Percentiles rank a stretch among this genome's conserved stretches.
Conservation (phyloP, 2,329 filamentous ascomycete species). For the Teratosphaeria nubilosa region DNA sequence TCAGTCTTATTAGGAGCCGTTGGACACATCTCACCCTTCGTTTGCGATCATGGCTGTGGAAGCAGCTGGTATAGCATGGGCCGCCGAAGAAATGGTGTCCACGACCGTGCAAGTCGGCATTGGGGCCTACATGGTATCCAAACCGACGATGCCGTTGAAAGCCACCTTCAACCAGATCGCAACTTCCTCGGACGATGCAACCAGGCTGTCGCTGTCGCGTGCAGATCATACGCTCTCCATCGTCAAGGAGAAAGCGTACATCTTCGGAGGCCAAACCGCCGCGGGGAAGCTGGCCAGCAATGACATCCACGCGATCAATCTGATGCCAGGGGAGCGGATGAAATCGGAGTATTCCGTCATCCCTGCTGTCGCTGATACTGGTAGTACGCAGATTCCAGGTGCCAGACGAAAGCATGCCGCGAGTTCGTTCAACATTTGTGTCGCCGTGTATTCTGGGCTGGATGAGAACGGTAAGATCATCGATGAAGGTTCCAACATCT, state of each 20-base stretch:
- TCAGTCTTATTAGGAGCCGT: not conserved
- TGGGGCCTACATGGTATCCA: slow-evolving; percentile 32
- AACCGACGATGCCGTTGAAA: slow-evolving; percentile 34
- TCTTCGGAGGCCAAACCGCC: slow-evolving; percentile 33
- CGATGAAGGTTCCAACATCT: slow-evolving; percentile 29
- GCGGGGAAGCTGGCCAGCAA: slow-evolving; percentile 30
- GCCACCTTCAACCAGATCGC: slow-evolving; percentile 33
- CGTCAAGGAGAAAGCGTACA: slow-evolving; percentile 33
- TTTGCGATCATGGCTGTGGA: slow-evolving; percentile 26
- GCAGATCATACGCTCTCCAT: slow-evolving; percentile 32
- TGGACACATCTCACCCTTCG: not conserved
- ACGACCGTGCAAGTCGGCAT: slow-evolving; percentile 29
- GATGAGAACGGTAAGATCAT: slow-evolving; percentile 24
- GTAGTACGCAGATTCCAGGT: slow-evolving; percentile 24
- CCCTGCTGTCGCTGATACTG: slow-evolving; percentile 28
- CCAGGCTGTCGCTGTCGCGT: slow-evolving; percentile 22
- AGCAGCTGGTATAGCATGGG: slow-evolving; percentile 29
- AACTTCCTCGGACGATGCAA: slow-evolving; percentile 26
- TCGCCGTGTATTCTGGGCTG: slow-evolving; percentile 32
- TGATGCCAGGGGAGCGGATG: slow-evolving; percentile 22
- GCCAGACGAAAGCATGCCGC: slow-evolving; percentile 31
- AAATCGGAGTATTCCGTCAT: slow-evolving; percentile 33
- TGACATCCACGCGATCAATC: slow-evolving; percentile 32
- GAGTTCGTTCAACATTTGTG: slow-evolving; percentile 28
- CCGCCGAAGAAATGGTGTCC: slow-evolving; percentile 32